Percentiles rank a stretch among this genome's conserved stretches.
Evolutionary conservation across 257 asterid species (phyloP).

Genomic region (Linderniella brevidens): DNA sequence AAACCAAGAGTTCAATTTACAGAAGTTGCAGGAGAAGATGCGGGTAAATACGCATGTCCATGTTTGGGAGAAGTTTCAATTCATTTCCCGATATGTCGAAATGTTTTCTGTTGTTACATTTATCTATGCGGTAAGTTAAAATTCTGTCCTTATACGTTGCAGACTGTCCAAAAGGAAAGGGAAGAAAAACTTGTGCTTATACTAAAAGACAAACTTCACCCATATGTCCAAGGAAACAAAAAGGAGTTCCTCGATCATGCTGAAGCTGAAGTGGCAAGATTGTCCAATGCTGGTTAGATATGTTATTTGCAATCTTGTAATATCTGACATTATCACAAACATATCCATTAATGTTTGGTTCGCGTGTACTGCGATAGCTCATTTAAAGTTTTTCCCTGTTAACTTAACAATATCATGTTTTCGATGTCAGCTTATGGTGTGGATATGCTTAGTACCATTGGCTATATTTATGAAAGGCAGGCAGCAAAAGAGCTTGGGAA

Average conservation of each 20-base stretch:
- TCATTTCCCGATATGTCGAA: no score
- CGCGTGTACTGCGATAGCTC: no score
- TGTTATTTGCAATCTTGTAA: background rate
- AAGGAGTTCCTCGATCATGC: conserved; percentile 59
- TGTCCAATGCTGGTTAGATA: conserved; percentile 71
- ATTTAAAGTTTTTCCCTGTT: no score
- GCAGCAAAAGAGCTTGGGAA: conserved; percentile 97
- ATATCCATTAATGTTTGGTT: no score
- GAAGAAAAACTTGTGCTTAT: conserved; percentile 82
- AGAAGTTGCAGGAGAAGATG: no score
- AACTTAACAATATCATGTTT: no score
- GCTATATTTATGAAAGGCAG: conserved; percentile 88
- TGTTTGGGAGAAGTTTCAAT: no score
- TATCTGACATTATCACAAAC: no score
- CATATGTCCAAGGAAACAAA: conserved; percentile 85
- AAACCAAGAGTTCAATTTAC: no score
- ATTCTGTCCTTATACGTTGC: conserved; percentile 4
- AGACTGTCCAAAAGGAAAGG: conserved; percentile 85
- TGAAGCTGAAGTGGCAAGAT: conserved; percentile 72
- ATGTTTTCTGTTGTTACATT: no score
- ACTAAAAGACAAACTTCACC: conserved; percentile 65
- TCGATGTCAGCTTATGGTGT: conserved; percentile 71
- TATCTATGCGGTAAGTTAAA: no score
- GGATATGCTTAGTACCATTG: conserved; percentile 95
- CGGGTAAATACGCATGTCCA: no score